Base-by-base conservation (phyloP, 2,329 filamentous ascomycete species). In the Fusarium sambucinum region DNA sequence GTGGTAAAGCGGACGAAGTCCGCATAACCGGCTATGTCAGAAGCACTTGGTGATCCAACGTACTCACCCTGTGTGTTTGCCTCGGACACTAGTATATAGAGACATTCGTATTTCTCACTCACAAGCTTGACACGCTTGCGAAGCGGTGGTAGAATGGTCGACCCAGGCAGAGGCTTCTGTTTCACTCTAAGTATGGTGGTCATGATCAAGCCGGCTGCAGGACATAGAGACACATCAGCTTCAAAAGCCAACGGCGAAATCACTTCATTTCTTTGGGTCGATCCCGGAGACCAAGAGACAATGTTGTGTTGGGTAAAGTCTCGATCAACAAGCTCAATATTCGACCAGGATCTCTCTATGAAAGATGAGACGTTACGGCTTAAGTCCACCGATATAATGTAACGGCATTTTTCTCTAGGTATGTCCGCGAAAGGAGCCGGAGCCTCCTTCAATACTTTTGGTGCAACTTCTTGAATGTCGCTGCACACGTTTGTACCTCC, bases 141-240 rank as follows among this genome's bases (percentile, higher is more conserved):
- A 16, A 93, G 80, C 16, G 80, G 79, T 5, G 82, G 80, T 35
- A 79, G 76, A 0, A 72, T 65, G 11, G 77, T 81, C 8, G 76
- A 76, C 2, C 78, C 77, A 0, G 92, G 92, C 0, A 94, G 81
- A 4, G 90, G 83, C 47, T 84, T 87, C 73, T 97, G 94, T 42
- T 89, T 90, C 27, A 91, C 83, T 68, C 90, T 88, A 63, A 94
- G 87, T 7, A 94, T 80, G 0, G 87, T 92, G 1, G 92, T 92
- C 21, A 92, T 74, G 1, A 97, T 77, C 4, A 97, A 80, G 0
- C 92, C 93, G 0, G 86, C 88, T 0, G 82, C 83, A 0, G 92
- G 88, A 0, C 92, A 92, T 7, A 94, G 72, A 1, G 91, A 86
- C 5, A 97, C 78, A 71, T 97, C 94, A 4, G 92, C 90, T 75